Evolutionary conservation across 2,329 filamentous ascomycete genomes (phyloP).

Genomic region (Davidsoniella eucalypti): DNA sequence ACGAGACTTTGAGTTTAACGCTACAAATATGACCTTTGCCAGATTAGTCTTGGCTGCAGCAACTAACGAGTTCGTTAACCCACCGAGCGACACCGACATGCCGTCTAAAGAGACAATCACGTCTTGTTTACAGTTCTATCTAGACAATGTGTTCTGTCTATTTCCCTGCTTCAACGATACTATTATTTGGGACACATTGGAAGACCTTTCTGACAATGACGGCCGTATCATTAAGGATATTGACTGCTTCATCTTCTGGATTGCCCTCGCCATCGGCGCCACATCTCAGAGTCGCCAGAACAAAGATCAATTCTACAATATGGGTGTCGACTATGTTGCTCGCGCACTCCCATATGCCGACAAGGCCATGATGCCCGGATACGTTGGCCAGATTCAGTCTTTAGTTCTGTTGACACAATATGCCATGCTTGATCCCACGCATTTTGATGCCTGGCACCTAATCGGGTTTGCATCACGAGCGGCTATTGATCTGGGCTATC

Average conservation of each 20-base stretch:
- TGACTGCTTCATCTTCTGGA: conserved; percentile 74
- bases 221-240: conserved; percentile 45
- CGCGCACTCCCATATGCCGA: conserved; percentile 64
- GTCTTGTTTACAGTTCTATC: conserved; percentile 63
- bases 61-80: conserved; percentile 54
- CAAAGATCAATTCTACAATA: conserved; percentile 45
- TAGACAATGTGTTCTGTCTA: conserved; percentile 63
- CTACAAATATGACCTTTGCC: conserved; percentile 82
- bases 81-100: conserved; percentile 43
- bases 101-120: conserved; percentile 29
- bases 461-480: conserved; percentile 81
- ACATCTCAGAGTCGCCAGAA: conserved; percentile 54
- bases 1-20: conserved; percentile 79
- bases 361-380: conserved; percentile 69
- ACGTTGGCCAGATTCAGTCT: conserved; percentile 72
- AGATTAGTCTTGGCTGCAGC: conserved; percentile 74
- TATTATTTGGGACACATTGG: conserved; percentile 57
- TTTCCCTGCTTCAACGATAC: conserved; percentile 75
- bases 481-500: conserved; percentile 76
- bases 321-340: conserved; percentile 39
- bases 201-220: conserved; percentile 61
- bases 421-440: conserved; percentile 72
- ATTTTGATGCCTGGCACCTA: conserved; percentile 88
- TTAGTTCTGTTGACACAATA: conserved; percentile 77
- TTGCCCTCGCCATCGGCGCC: conserved; percentile 75